These are phyloP conservation scores for Sugiyamaella pinicola DNA, from an alignment of 1,139 yeast genomes.

Conservation along the genomic window DNA sequence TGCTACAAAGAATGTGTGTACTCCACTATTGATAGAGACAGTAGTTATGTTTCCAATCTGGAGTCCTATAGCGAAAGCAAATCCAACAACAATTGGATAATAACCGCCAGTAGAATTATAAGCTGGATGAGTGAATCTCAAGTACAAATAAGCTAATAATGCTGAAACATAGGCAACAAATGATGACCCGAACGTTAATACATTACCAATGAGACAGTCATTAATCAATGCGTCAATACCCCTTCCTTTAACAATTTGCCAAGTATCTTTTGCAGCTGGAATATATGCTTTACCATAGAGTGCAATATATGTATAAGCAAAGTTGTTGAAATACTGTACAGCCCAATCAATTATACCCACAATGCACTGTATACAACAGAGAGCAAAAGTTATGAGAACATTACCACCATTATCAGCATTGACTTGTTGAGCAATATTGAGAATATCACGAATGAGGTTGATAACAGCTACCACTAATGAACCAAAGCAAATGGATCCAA, in stretches of 20 bases:
- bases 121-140: slow-evolving; percentile 70
- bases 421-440: slow-evolving; percentile 51
- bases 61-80: slow-evolving; percentile 70
- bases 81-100: slow-evolving; percentile 77
- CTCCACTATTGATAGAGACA: slow-evolving; percentile 77
- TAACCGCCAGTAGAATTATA: slow-evolving; percentile 68
- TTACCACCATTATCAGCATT: slow-evolving; percentile 50
- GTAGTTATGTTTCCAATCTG: slow-evolving; percentile 76
- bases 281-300: slow-evolving; percentile 81
- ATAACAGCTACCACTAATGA: slow-evolving; percentile 77
- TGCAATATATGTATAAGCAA: slow-evolving; percentile 86
- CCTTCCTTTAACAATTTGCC: slow-evolving; percentile 72
- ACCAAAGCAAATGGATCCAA: slow-evolving; percentile 90
- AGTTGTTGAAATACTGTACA: slow-evolving; percentile 84
- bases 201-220: slow-evolving; percentile 78
- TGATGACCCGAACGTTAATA: slow-evolving; percentile 69
- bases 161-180: slow-evolving; percentile 72
- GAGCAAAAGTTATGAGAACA: slow-evolving; percentile 55
- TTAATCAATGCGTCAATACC: slow-evolving; percentile 87
- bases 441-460: slow-evolving; percentile 60
- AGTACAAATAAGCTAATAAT: slow-evolving; percentile 67
- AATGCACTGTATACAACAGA: slow-evolving; percentile 59
- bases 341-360: slow-evolving; percentile 73
- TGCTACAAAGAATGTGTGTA: slow-evolving; percentile 84
- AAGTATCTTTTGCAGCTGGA: slow-evolving; percentile 77